Base-by-base conservation (phyloP, 805 yeast species). In the Suhomyces vadensis region DNA sequence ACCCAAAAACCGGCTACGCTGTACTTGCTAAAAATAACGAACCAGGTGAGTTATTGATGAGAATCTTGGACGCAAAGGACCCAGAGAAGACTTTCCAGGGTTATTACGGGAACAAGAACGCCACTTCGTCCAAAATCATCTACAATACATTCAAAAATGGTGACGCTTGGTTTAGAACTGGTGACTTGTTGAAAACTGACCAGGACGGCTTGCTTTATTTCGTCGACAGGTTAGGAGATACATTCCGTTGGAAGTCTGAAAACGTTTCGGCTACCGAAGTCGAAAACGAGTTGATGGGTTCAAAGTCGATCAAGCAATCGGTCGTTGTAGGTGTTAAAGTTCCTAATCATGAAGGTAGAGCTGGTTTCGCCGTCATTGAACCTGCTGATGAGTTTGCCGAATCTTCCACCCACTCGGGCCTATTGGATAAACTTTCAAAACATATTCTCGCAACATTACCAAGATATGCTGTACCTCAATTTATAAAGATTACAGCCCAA, bases 241-340 rank as follows among this genome's bases (percentile, higher is more conserved):
- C 97, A 0, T 91, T 87, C 71, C 76, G 98, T 55, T 91, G 98
- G 98, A 92, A 89, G 68, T 85, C 95, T 2, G 98, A 91, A 67
- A 91, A 91, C 63, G 97, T 92, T 8, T 82, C 94, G 13, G 90
- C 97, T 10, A 83, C 91, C 25, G 97, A 91, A 67, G 97, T 91
- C 31, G 97, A 92, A 60, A 86, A 84, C 58, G 83, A 82, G 58
- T 64, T 87, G 22, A 74, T 78, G 64, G 71, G 71, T 5, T 66
- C 74, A 4, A 57, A 64, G 36, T 63, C 63, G 4, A 69, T 85
- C 38, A 75, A 76, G 48, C 88, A 85, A 49, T 79, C 84, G 9
- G 90, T 88, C 37, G 96, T 91, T 17, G 97, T 94, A 42, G 97
- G 97, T 27, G 83, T 85, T 3, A 77, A 77, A 58, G 84, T 91